phyloP scores from a whole-genome alignment of 2,329 filamentous ascomycete genomes.

The Bipolaris oryzae region DNA sequence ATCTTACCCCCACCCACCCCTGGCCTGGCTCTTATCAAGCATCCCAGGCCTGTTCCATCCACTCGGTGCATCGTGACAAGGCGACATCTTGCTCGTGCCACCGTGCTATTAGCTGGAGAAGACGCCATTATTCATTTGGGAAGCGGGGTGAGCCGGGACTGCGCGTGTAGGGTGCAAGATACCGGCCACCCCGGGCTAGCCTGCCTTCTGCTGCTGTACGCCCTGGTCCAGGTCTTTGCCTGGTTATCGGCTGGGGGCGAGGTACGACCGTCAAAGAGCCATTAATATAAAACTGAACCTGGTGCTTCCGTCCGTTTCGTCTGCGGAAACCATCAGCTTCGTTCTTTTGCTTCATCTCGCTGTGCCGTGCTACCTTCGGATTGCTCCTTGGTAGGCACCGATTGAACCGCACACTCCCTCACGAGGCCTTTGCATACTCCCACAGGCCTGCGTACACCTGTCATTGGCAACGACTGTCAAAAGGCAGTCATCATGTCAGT shows the following conservation, averaged over 20 bases:
- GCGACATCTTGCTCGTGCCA: slow-evolving; percentile 18
- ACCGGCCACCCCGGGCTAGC: slow-evolving; percentile 21
- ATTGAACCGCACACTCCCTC: neutral
- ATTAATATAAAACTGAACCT: slow-evolving; percentile 35
- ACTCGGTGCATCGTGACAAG: slow-evolving; percentile 21
- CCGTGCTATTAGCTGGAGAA: slow-evolving; percentile 21
- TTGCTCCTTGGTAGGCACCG: neutral
- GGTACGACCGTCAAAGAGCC: slow-evolving; percentile 18
- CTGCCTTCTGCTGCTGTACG: slow-evolving; percentile 1
- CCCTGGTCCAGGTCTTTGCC: neutral
- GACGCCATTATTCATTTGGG: slow-evolving; percentile 25
- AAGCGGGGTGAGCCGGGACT: slow-evolving; percentile 24
- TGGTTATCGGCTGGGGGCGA: slow-evolving; percentile 16
- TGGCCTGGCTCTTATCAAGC: slow-evolving; percentile 33
- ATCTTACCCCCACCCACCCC: slow-evolving; percentile 15
- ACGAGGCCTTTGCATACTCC: neutral
- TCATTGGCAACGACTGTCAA: neutral
- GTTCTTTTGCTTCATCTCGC: slow-evolving; percentile 20
- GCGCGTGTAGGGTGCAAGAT: slow-evolving; percentile 14
- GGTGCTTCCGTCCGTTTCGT: slow-evolving; percentile 22
- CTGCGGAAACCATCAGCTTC: slow-evolving; percentile 23
- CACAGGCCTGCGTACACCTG: neutral
- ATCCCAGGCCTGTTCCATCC: slow-evolving; percentile 23
- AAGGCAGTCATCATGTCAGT: slow-evolving; percentile 28
- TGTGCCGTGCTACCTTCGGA: slow-evolving; percentile 1